These are phyloP conservation scores for Talaromyces sp. DNA, from an alignment of 2,329 filamentous ascomycete species.

Conservation along the genomic window DNA sequence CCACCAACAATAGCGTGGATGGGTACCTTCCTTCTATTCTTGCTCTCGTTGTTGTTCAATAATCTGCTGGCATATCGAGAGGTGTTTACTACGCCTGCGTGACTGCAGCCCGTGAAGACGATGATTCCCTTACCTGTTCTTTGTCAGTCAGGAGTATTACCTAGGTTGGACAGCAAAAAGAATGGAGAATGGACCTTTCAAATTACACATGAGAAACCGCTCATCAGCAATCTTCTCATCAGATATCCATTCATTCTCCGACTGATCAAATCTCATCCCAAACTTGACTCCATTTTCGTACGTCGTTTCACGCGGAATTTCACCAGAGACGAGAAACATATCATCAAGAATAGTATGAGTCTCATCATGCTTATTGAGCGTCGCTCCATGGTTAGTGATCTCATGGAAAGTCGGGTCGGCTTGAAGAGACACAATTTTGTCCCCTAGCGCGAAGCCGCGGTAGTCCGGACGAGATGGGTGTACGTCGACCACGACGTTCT, in stretches of 20 bases:
- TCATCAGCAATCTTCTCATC: conserved; percentile 54
- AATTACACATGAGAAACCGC: conserved; percentile 51
- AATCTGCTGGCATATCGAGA: conserved; percentile 46
- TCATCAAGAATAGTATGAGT: conserved; percentile 48
- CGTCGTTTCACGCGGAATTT: conserved; percentile 48
- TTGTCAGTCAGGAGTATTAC: neutral
- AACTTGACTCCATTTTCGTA: conserved; percentile 50
- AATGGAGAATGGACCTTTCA: conserved; percentile 42
- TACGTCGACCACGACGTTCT: conserved; percentile 45
- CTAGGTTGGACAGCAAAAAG: neutral
- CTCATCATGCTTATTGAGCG: conserved; percentile 37
- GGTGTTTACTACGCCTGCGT: conserved; percentile 55
- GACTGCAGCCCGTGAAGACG: conserved; percentile 56
- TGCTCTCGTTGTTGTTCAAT: conserved; percentile 19
- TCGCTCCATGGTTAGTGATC: conserved; percentile 43
- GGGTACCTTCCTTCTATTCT: conserved; percentile 28
- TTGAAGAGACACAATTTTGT: conserved; percentile 48
- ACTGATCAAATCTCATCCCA: conserved; percentile 44
- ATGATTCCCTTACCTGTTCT: conserved; percentile 49
- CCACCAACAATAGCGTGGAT: conserved; percentile 53
- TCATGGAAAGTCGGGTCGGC: conserved; percentile 52
- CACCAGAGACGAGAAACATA: conserved; percentile 53
- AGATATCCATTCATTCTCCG: conserved; percentile 43
- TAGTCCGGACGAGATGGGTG: conserved; percentile 53
- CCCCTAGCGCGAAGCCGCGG: conserved; percentile 45